Base-by-base conservation (phyloP, 768 basidiomycete genomes). In the Lactarius trivialis region DNA sequence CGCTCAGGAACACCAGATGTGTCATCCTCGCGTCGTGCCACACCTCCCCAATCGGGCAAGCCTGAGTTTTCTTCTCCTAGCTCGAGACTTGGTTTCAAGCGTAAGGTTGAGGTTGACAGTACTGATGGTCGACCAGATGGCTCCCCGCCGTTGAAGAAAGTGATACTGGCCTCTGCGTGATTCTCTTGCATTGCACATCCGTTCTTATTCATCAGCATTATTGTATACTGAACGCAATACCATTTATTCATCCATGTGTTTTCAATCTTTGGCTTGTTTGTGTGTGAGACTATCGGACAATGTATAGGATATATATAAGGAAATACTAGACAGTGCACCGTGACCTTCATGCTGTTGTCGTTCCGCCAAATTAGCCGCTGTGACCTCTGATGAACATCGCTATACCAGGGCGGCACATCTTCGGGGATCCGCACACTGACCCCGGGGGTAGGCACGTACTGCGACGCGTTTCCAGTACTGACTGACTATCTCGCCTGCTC, bases 1-100 rank as follows among this genome's bases (percentile, higher is more conserved):
- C 85, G 91, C 65, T 85, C 87, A 68, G 81, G 80, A 69, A 92
- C 91, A 21, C 91, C 91, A 72, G 90, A 92, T 71, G 76, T 73
- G 15, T 66, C 67, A 63, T 68, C 71, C 55, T 60, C 68, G 28
- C 76, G 76, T 56, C 76, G 76, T 56, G 67, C 68, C 39, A 77
- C 79, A 43, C 76, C 79, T 65, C 77, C 76, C 24, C 74, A 70
- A 62, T 53, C 24, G 50, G 56, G 59, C 24, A 52, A 68, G 43
- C 56, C 48, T 24, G 70, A 65, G 57, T 82, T 85, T 21, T 80
- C 79, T 36, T 79, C 81, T 39, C 79, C 82, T 67, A 80, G 80
- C 66, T 82, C 80, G 68, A 71, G 78, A 66, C 74, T 75, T 65
- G 83, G 87, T 65, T 78, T 78, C 61, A 92, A 92, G 74, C 89